A percentile compares a stretch with the other conserved stretches of the same genome.
phyloP scores from a whole-genome alignment of 441 rosid species.

The Pelargonium australe region DNA sequence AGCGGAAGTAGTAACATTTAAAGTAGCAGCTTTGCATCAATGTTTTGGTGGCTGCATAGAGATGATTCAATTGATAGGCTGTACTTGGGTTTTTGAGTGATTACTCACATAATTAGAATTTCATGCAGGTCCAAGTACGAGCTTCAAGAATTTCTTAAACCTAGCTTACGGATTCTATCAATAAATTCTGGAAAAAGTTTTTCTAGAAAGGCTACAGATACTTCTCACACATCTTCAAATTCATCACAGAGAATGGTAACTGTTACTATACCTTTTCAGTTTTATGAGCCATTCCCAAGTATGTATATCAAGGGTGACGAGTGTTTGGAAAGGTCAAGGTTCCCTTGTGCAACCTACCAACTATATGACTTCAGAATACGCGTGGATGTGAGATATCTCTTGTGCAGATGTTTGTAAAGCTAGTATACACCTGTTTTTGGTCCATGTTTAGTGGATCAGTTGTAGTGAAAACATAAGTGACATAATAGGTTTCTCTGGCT shows the following conservation, averaged over 20 bases:
- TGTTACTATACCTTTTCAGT: not conserved
- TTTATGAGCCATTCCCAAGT: not conserved
- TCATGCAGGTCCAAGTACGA: constrained; percentile 79
- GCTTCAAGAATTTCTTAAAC: constrained; percentile 85
- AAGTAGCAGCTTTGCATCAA: no score
- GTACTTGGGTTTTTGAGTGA: constrained; percentile 8
- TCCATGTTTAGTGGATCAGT: no score
- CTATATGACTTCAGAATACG: no score
- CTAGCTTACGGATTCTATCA: constrained; percentile 66
- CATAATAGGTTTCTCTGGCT: constrained; percentile 8
- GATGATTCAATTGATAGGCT: not conserved
- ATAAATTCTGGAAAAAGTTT: constrained; percentile 35
- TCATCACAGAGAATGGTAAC: constrained; percentile 45
- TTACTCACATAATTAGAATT: constrained; percentile 17
- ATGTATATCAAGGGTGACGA: no score
- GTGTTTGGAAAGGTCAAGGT: no score
- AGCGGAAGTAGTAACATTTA: no score
- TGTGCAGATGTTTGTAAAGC: no score
- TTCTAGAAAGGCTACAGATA: constrained; percentile 55
- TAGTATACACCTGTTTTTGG: no score
- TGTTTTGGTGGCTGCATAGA: not conserved
- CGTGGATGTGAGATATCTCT: no score
- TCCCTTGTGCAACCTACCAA: no score
- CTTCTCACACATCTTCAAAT: constrained; percentile 41
- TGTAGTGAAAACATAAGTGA: no score